Percentiles rank a stretch among this genome's conserved stretches.
phyloP scores from a whole-genome alignment of 495 filamentous ascomycete genomes.

The Penicillium cosmopolitanum region DNA sequence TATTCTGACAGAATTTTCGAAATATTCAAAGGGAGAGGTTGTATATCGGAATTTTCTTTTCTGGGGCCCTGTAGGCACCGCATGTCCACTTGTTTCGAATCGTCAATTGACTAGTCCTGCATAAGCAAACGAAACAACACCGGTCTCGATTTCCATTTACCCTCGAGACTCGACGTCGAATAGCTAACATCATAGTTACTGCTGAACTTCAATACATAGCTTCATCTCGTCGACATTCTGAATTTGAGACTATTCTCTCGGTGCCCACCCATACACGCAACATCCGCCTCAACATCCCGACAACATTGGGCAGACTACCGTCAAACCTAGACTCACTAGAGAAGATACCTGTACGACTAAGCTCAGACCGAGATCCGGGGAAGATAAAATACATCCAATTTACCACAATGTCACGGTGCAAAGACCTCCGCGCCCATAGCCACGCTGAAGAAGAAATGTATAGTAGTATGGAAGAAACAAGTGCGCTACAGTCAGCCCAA shows the following conservation, averaged over 20 bases:
- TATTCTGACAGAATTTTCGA: background rate
- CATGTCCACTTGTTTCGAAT: too few relatives aligned
- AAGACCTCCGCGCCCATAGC: constrained; percentile 12
- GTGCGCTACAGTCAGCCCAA: constrained; percentile 22
- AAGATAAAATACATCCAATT: background rate
- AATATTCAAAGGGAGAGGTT: background rate
- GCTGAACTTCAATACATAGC: too few relatives aligned
- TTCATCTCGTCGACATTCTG: too few relatives aligned
- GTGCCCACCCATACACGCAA: too few relatives aligned
- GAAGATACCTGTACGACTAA: too few relatives aligned
- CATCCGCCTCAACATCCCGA: too few relatives aligned
- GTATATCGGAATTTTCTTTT: background rate
- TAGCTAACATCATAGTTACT: background rate
- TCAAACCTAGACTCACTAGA: too few relatives aligned
- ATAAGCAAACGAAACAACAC: background rate
- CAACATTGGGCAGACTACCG: too few relatives aligned
- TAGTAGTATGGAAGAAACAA: constrained; percentile 9
- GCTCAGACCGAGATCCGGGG: too few relatives aligned
- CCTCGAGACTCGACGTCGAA: background rate
- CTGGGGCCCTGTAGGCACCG: too few relatives aligned
- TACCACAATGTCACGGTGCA: background rate
- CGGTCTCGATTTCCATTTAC: background rate
- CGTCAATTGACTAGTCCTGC: too few relatives aligned
- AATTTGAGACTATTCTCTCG: too few relatives aligned
- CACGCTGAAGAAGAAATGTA: constrained; percentile 7